Percentiles rank a stretch among this genome's conserved stretches.
Conservation (phyloP, 441 rosid genomes). For the Raphanus hybrid region DNA sequence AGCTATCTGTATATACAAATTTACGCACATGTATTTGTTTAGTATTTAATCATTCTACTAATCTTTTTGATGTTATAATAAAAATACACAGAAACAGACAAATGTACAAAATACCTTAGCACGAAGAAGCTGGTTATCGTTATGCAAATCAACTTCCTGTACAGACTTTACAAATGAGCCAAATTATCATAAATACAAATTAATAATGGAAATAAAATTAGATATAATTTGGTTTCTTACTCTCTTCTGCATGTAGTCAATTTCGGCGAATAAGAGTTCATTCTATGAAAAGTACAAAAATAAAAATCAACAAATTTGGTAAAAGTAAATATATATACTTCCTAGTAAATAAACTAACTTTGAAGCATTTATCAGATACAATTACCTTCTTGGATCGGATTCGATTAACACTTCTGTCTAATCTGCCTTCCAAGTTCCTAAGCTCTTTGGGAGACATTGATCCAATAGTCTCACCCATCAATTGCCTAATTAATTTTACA, state of each 20-base stretch:
- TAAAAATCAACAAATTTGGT: background rate
- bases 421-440: conserved; percentile 66
- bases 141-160: conserved; percentile 48
- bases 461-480: conserved; percentile 81
- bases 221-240: conserved; percentile 29
- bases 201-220: background rate
- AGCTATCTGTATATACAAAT: conserved; percentile 60
- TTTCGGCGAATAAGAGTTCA: conserved; percentile 44
- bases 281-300: conserved; percentile 21
- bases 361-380: background rate
- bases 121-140: conserved; percentile 46
- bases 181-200: background rate
- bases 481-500: conserved; percentile 53
- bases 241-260: conserved; percentile 47
- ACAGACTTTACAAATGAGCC: background rate
- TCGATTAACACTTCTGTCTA: conserved; percentile 82
- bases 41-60: background rate
- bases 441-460: conserved; percentile 61
- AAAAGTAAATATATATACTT: background rate
- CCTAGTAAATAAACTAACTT: background rate
- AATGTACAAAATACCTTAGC: conserved; percentile 33
- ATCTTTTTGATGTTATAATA: background rate
- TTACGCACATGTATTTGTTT: background rate
- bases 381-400: conserved; percentile 90
- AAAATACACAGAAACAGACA: background rate